Evolutionary conservation across 148 eudicot species (phyloP), one percentile per base, ranked within the genome.

Genomic region (Oxyria digyna): DNA sequence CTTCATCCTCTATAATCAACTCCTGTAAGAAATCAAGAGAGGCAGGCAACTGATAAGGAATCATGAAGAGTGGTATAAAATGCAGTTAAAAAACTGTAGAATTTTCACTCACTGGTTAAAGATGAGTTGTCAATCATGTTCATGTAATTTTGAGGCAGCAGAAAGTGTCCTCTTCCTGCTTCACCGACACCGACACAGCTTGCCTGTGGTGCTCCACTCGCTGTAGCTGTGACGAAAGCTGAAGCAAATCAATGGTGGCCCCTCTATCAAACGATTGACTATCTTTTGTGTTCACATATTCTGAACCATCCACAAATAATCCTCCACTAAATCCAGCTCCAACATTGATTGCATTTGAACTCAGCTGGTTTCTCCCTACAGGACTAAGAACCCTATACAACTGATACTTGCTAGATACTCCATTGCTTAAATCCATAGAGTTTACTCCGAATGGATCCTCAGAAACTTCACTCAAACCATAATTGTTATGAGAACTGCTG

Each of bases 221-320:
- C 68, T 84, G 84, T 40, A 88, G 85, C 78, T 88, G 95, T 7
- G 87, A 77, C 13, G 95, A 88, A 70, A 88, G 78, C 69, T 86
- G 88, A 50, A 84, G 87, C 84, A 88, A 68, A 82, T 82, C 76
- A 46, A 84, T 76, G 29, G 87, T 84, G 66, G 80, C 42, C 29
- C 79, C 85, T 41, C 77, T 62, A 26, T 75, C 75, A 55, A 68
- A 71, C 21, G 79, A 69, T 68, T 71, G 67, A 15, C 24, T 65
- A 15, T 74, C 75, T 70, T 77, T 68, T 31, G 45, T 7, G 45
- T 70, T 73, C 65, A 74, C 24, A 71, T 62, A 80, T 42, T 72
- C 80, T 35, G 94, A 80, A 11, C 80, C 79, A n/a, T 77, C 80
- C n/a, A n/a, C n/a, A 64, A 78, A 63, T 23, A 75, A 68, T 38